Conservation (phyloP, 108 stramenopile genomes). For the Pseudonitzschia multiseries region DNA sequence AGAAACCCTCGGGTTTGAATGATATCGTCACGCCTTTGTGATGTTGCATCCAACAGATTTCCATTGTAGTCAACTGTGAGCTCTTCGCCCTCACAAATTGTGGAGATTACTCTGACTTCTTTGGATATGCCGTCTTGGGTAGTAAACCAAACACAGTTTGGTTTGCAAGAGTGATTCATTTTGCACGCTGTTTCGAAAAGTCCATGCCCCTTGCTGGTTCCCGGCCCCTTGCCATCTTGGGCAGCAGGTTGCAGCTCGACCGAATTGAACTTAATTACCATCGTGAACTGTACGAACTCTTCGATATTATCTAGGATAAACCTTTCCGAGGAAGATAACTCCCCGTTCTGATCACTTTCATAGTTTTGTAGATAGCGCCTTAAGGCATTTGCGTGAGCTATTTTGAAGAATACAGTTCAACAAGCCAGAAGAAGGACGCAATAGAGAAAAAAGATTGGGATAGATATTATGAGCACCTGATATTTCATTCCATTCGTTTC, state of each 20-base stretch:
- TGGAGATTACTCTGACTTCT: slow-evolving; percentile 28
- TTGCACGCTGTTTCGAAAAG: slow-evolving; percentile 40
- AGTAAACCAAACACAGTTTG: slow-evolving; percentile 42
- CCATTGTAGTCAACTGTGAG: slow-evolving; percentile 38
- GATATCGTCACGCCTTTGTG: slow-evolving; percentile 28
- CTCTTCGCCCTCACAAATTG: slow-evolving; percentile 33
- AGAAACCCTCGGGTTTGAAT: slow-evolving; percentile 28
- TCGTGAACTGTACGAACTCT: slow-evolving; percentile 36
- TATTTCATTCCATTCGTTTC: not conserved
- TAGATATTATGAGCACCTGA: not conserved
- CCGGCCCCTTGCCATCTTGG: slow-evolving; percentile 36
- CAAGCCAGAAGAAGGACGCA: not conserved
- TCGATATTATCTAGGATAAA: slow-evolving; percentile 26
- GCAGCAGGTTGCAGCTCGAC: slow-evolving; percentile 34
- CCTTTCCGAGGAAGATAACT: slow-evolving; percentile 14
- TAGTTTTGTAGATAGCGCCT: slow-evolving; percentile 23
- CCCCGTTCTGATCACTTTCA: not conserved
- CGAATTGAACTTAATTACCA: slow-evolving; percentile 41
- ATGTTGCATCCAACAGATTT: slow-evolving; percentile 21
- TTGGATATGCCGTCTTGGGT: slow-evolving; percentile 30
- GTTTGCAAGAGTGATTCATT: slow-evolving; percentile 41
- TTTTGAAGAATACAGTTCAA: too few species aligned
- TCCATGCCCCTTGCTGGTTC: slow-evolving; percentile 25
- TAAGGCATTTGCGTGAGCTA: slow-evolving; percentile 24
- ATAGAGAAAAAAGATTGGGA: not conserved